These are phyloP conservation scores for Odontarrhena argentea DNA, from an alignment of 345 rosid genomes.

Conservation along the genomic window DNA sequence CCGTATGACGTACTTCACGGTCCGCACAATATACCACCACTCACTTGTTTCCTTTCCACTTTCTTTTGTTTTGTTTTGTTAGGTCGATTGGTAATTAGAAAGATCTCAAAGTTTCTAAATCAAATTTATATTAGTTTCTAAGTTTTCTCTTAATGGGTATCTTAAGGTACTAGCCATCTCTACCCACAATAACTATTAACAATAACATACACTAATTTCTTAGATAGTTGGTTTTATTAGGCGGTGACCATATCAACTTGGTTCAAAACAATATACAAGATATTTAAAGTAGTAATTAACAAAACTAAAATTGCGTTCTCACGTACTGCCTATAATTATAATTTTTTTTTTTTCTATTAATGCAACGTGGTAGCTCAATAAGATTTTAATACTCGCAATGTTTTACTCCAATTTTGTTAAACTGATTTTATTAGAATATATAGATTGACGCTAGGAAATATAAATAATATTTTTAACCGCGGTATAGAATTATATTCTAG, in stretches of 20 bases:
- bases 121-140: neutral
- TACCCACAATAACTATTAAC: neutral
- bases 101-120: slow-evolving; percentile 14
- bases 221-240: too few relatives aligned
- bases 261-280: too few relatives aligned
- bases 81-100: slow-evolving; percentile 13
- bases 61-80: slow-evolving; percentile 24
- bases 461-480: too few relatives aligned
- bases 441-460: too few relatives aligned
- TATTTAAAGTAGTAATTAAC: neutral
- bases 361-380: neutral
- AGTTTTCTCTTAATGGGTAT: neutral
- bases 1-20: slow-evolving; percentile 40
- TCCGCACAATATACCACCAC: slow-evolving; percentile 28
- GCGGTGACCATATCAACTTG: too few relatives aligned
- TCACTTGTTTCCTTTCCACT: slow-evolving; percentile 34
- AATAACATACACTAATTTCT: too few relatives aligned
- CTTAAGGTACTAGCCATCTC: slow-evolving; percentile 3
- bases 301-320: neutral
- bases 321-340: too few relatives aligned
- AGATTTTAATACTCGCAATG: neutral
- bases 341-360: neutral
- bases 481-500: too few relatives aligned
- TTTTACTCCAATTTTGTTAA: too few relatives aligned
- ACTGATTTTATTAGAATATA: too few relatives aligned